Base-by-base conservation (phyloP, 805 yeast species). In the Starmerella kuoi region DNA sequence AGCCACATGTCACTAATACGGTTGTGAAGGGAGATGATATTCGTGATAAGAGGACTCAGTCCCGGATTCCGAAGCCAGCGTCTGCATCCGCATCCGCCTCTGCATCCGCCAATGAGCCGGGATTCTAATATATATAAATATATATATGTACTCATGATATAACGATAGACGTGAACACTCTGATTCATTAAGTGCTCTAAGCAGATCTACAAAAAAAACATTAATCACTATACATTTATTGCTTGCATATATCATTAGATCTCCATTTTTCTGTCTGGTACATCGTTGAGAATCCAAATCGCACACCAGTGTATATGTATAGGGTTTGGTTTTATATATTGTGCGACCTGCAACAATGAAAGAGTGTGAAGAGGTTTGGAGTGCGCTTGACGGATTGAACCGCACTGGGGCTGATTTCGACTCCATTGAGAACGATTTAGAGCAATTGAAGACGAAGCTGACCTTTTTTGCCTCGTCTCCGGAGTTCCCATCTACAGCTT, bases 1-100 rank as follows among this genome's bases (percentile, higher is more conserved):
- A 74, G 36, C 84, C 77, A 59, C 74, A 73, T 11, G 65, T 77
- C 18, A 72, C 88, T 25, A 87, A 86, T 56, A 82, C 84, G 14
- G 80, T 88, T 12, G 74, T 80, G 30, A 78, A 77, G 41, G 39
- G 56, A 38, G 57, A 53, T 40, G 65, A 61, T 20, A 61, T 61
- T 20, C 45, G 54, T n/a, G 55, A 53, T 40, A 38, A 41, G 43
- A 52, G 57, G 30, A 42, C 46, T 5, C 41, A 27, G 17, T 6
- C 12, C 23, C 31, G 41, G 28, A 31, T 15, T 34, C 31, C 44
- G 32, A 39, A 35, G 38, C 38, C 41, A 5, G 5, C 39, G 23
- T 17, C 41, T 15, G 35, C 37, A 6, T 27, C 34, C 8, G 44
- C 44, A 3, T n/a, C n/a, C n/a, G n/a, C n/a, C n/a, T 31, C 37